These are phyloP conservation scores for Tolypocladium ophioglossoides DNA, from an alignment of 2,329 filamentous ascomycete genomes.

Conservation along the genomic window DNA sequence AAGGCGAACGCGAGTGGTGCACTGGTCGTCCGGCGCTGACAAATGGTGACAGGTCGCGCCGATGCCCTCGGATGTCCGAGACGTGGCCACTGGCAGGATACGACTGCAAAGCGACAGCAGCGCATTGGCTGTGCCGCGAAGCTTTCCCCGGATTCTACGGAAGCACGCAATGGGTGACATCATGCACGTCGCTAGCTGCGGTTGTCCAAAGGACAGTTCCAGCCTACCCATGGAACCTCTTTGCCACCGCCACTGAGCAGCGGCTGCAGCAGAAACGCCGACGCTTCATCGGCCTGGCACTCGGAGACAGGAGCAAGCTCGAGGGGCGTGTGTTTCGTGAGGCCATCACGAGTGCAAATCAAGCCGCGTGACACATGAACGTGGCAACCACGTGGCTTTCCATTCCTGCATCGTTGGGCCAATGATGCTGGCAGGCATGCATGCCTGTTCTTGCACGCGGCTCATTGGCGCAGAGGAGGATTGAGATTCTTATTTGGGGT, in stretches of 20 bases:
- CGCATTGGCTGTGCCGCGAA: background rate
- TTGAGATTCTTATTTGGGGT: too few relatives aligned
- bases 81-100: background rate
- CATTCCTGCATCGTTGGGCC: background rate
- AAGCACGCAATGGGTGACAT: background rate
- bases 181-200: background rate
- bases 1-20: background rate
- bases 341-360: too few relatives aligned
- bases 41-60: background rate
- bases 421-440: too few relatives aligned
- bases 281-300: background rate
- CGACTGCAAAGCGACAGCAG: background rate
- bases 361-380: too few relatives aligned
- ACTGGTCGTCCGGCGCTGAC: background rate
- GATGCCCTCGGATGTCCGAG: conserved; percentile 1
- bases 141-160: background rate
- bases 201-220: too few relatives aligned
- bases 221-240: background rate
- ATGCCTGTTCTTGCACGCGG: too few relatives aligned
- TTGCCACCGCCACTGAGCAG: background rate
- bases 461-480: too few relatives aligned
- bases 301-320: background rate
- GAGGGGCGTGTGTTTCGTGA: too few relatives aligned
- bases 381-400: background rate
- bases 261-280: background rate